Evolutionary conservation across 257 asterid species (phyloP).

Genomic region (Perilla frutescens): DNA sequence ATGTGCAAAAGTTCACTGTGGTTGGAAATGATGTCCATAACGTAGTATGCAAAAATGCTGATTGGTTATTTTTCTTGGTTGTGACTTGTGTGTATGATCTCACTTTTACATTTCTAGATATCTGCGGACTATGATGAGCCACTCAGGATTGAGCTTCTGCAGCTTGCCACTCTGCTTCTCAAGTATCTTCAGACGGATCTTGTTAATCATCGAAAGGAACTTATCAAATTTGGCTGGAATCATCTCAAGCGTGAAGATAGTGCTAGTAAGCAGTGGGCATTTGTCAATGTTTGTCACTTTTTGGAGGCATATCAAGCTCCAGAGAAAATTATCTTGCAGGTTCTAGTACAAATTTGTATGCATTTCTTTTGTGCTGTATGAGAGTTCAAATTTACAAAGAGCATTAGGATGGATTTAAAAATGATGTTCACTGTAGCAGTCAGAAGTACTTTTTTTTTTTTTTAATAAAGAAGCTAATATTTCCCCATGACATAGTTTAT

Average conservation of each 20-base stretch:
- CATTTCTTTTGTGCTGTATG: constrained; percentile 19
- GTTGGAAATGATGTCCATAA: constrained; percentile 20
- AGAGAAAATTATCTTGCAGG: constrained; percentile 98
- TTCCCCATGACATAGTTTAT: constrained; percentile 2
- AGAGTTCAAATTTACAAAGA: not conserved
- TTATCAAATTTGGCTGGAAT: constrained; percentile 98
- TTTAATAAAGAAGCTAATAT: not conserved
- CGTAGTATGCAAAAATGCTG: not conserved
- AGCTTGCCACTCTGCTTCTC: constrained; percentile 97
- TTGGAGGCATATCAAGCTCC: constrained; percentile 99
- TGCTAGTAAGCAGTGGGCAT: constrained; percentile 99
- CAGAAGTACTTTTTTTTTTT: constrained; percentile 15
- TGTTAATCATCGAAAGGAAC: constrained; percentile 96
- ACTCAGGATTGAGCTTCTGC: constrained; percentile 98
- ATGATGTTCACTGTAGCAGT: not conserved
- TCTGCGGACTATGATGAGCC: constrained; percentile 98
- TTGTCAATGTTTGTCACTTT: constrained; percentile 99
- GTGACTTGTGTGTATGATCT: constrained; percentile 26
- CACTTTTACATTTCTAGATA: constrained; percentile 50
- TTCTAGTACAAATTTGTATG: constrained; percentile 37
- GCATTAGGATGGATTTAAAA: constrained; percentile 29
- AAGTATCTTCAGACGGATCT: constrained; percentile 98
- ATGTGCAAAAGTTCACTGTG: constrained; percentile 1
- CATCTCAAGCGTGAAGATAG: constrained; percentile 99
- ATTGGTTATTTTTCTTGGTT: constrained; percentile 16